Evolutionary conservation across 352 stramenopile species (phyloP), one percentile per base, ranked within the genome.

Genomic region (Phytophthora capsici): DNA sequence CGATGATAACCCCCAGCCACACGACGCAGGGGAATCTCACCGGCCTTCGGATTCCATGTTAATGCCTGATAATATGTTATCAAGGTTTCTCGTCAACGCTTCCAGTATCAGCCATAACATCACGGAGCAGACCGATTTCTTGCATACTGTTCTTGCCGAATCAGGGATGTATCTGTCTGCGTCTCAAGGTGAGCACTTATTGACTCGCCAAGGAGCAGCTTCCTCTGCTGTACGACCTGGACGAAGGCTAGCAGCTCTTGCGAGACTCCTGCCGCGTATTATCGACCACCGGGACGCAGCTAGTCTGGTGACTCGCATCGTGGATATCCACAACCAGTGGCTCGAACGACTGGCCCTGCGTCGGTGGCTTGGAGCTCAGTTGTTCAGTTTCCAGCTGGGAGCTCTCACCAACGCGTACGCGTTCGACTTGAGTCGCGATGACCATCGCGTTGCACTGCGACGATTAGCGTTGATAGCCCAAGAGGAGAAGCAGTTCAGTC

Each of bases 81-180:
- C 76, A 0, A 71, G 72, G n/a, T 57, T 89, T 4, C 55, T 90
- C 14, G 12, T 73, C 1, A 88, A 80, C 12, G 65, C 73, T 0
- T 63, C 82, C 9, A 81, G 67, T n/a, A 62, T 81, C 36, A 86
- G 74, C 28, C 72, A 63, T 8, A 84, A 83, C 54, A 59, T 64
- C 7, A 74, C 63, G 0, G 78, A 90, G 51, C 81, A 90, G 58
- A 64, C 56, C 1, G 82, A 92, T 5, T 88, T 95, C 28, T 68
- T 94, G 1, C 50, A 80, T 23, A 71, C 69, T 5, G 73, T 88
- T 7, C 41, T 91, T 13, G 63, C 74, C 1, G 73, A 89, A 28
- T 86, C 80, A 2, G 80, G 89, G 26, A 67, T 90, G 17, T 80
- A 85, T 63, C 84, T 96, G 45, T 90, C 86, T 3, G 76, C 80